Percentiles rank a stretch among this genome's conserved stretches.
These are phyloP conservation scores for Beauveria medogensis DNA, from an alignment of 2,329 filamentous ascomycete species.

Conservation along the genomic window DNA sequence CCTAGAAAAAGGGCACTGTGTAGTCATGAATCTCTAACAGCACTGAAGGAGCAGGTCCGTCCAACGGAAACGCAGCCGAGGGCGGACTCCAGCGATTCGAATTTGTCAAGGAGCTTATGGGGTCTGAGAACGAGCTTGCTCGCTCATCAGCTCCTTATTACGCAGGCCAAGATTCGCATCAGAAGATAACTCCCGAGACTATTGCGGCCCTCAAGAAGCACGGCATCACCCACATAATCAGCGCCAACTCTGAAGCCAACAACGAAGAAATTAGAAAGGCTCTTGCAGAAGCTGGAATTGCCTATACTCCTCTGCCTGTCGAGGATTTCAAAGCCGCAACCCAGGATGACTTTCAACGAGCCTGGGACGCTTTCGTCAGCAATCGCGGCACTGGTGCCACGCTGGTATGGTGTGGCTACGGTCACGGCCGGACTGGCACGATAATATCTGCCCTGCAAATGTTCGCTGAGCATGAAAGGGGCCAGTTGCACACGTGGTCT, in stretches of 20 bases:
- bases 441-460: slow-evolving; percentile 11
- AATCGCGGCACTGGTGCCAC: neutral
- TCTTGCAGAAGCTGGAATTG: neutral
- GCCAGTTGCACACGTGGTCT: neutral
- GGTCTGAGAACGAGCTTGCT: neutral
- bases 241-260: neutral
- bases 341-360: neutral
- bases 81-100: neutral
- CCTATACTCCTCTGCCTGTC: neutral
- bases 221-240: neutral
- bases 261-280: neutral
- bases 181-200: neutral
- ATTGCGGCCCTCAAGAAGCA: neutral
- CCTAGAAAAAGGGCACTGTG: too few species aligned
- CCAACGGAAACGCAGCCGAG: neutral
- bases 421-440: slow-evolving; percentile 11
- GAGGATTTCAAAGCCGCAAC: neutral
- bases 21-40: too few species aligned
- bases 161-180: neutral
- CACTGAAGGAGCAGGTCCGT: neutral
- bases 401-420: slow-evolving; percentile 13
- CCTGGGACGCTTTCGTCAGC: neutral
- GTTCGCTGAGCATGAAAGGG: neutral
- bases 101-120: neutral
- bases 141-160: neutral